Conservation (phyloP, 345 rosid species). For the Schrenkiella parvula region DNA sequence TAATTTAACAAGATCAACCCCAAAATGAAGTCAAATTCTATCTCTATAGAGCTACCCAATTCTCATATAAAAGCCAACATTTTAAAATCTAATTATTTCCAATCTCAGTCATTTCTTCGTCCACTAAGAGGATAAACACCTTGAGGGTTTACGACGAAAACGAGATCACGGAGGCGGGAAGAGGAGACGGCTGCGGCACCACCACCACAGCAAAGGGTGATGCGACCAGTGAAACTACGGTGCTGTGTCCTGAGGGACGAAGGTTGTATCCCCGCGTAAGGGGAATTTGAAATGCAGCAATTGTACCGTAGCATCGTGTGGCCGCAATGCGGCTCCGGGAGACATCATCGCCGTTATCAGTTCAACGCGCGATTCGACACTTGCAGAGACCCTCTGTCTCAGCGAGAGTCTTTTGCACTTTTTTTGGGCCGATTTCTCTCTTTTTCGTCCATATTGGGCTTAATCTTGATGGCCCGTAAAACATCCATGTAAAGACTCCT, state of each 20-base stretch:
- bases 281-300: conserved; percentile 23
- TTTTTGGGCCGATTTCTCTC: not conserved
- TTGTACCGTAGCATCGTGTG: conserved; percentile 35
- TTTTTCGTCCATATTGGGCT: not conserved
- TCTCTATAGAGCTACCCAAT: not conserved
- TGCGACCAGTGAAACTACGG: conserved; percentile 37
- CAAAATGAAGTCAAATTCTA: not conserved
- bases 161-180: conserved; percentile 73
- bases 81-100: not conserved
- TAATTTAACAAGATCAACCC: conserved; percentile 26
- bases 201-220: conserved; percentile 23
- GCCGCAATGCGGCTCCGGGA: conserved; percentile 13
- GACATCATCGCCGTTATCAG: conserved; percentile 27
- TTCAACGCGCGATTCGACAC: not conserved
- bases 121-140: conserved; percentile 38
- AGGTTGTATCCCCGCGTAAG: conserved; percentile 39
- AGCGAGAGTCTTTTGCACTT: not conserved
- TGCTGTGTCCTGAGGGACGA: conserved; percentile 30
- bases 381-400: not conserved
- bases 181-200: conserved; percentile 32
- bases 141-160: conserved; percentile 86
- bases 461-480: not conserved
- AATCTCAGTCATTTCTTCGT: not conserved
- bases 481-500: not conserved
- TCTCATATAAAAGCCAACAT: not conserved